Percentiles rank a stretch among this genome's conserved stretches.
These are phyloP conservation scores for Helicostylum pulchrum DNA, from an alignment of 192 early-diverging fungal species.

Conservation along the genomic window DNA sequence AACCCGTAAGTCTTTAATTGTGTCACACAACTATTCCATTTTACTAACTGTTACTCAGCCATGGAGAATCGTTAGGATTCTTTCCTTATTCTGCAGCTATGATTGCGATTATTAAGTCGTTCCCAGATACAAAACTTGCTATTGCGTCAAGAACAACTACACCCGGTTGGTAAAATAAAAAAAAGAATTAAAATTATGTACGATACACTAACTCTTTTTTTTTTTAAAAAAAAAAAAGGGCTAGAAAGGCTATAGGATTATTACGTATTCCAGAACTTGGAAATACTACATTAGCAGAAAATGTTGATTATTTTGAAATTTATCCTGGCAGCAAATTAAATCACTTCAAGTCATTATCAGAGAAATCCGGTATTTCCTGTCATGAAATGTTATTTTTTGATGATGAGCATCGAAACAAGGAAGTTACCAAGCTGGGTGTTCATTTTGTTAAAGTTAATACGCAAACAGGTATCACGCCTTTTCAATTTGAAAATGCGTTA, in stretches of 20 bases:
- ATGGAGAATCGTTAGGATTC: conserved; percentile 23
- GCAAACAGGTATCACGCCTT: conserved; percentile 31
- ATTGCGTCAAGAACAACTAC: conserved; percentile 38
- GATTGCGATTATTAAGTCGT: conserved; percentile 26
- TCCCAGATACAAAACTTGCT: conserved; percentile 34
- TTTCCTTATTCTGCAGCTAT: conserved; percentile 33
- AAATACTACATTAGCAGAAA: conserved; percentile 20
- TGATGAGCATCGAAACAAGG: conserved; percentile 37
- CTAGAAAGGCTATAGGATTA: conserved; percentile 15
- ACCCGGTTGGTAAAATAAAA: conserved; percentile 37
- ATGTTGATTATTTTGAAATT: conserved; percentile 35
- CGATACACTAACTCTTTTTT: no score
- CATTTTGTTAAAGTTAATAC: conserved; percentile 34
- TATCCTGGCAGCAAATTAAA: conserved; percentile 35
- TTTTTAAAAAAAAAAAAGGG: conserved; percentile 20
- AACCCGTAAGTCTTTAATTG: conserved; percentile 8
- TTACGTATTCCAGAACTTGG: conserved; percentile 19
- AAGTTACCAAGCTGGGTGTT: conserved; percentile 41
- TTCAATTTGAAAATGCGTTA: conserved; percentile 26
- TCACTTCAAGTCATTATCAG: conserved; percentile 32
- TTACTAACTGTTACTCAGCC: conserved; percentile 9
- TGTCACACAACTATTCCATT: not conserved
- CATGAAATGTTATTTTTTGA: conserved; percentile 52
- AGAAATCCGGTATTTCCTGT: conserved; percentile 35
- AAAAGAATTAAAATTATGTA: no score